Percentiles rank a stretch among this genome's conserved stretches.
Conservation (phyloP, 2,329 filamentous ascomycete genomes). For the Pestalotiopsis sp. region DNA sequence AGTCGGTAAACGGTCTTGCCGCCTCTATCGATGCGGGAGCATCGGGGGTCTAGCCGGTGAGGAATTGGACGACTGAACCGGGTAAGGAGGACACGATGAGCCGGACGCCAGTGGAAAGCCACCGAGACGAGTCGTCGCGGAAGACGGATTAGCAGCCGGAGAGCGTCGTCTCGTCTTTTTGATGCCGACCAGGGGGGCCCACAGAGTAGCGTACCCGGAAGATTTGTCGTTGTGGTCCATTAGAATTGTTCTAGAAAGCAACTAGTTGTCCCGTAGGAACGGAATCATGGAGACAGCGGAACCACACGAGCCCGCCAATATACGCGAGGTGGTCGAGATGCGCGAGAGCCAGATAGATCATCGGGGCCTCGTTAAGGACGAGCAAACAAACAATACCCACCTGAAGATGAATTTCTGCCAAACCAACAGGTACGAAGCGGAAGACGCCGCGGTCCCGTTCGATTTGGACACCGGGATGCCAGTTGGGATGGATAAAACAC, state of each 20-base stretch:
- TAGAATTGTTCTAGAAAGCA: conserved; percentile 8
- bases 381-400: neutral
- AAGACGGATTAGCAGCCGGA: conserved; percentile 4
- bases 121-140: neutral
- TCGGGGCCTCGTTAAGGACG: neutral
- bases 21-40: neutral
- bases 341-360: neutral
- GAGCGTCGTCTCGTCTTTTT: conserved; percentile 1
- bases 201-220: neutral
- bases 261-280: neutral
- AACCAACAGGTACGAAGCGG: neutral
- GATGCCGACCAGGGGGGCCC: neutral
- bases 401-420: neutral
- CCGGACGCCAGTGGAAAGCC: neutral
- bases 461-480: neutral
- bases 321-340: neutral
- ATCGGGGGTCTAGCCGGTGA: conserved; percentile 3
- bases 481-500: no score
- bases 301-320: neutral
- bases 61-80: neutral
- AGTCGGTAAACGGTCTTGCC: neutral
- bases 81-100: neutral
- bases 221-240: neutral
- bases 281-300: neutral
- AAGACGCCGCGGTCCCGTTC: neutral